Conservation (phyloP, 208 protist species). For the Naegleria gruberi region DNA sequence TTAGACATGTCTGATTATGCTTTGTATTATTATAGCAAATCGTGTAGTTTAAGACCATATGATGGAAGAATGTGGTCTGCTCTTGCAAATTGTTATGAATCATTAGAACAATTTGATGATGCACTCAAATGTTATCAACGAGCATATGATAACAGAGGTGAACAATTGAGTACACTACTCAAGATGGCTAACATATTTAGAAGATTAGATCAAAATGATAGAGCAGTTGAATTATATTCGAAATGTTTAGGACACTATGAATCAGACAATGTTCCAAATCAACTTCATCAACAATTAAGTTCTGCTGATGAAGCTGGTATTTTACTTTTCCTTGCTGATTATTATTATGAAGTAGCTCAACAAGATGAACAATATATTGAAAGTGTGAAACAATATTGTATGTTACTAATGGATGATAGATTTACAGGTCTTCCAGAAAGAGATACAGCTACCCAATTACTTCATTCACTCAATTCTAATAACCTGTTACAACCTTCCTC, state of each 20-base stretch:
- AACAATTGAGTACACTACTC: constrained; percentile 40
- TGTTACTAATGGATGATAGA: not conserved
- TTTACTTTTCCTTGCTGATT: not conserved
- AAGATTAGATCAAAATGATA: constrained; percentile 32
- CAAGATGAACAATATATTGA: not conserved
- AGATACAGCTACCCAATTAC: not conserved
- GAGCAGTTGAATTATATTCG: constrained; percentile 32
- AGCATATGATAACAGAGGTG: constrained; percentile 40
- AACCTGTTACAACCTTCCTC: too few species aligned
- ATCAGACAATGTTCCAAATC: not conserved
- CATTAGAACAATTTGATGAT: constrained; percentile 33
- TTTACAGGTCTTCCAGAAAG: not conserved
- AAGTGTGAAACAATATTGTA: not conserved
- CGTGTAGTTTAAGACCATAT: constrained; percentile 73
- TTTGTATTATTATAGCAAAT: constrained; percentile 90
- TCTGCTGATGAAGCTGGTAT: not conserved
- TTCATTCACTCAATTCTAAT: not conserved
- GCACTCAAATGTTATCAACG: constrained; percentile 60
- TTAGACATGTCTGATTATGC: constrained; percentile 85
- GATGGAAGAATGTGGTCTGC: constrained; percentile 86
- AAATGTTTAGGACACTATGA: not conserved
- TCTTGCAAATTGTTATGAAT: constrained; percentile 50
- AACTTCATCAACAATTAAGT: not conserved
- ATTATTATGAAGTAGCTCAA: not conserved
- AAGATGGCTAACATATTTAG: constrained; percentile 47